These are phyloP conservation scores for Cladosporium sp. DNA, from an alignment of 2,329 filamentous ascomycete species.

Conservation along the genomic window DNA sequence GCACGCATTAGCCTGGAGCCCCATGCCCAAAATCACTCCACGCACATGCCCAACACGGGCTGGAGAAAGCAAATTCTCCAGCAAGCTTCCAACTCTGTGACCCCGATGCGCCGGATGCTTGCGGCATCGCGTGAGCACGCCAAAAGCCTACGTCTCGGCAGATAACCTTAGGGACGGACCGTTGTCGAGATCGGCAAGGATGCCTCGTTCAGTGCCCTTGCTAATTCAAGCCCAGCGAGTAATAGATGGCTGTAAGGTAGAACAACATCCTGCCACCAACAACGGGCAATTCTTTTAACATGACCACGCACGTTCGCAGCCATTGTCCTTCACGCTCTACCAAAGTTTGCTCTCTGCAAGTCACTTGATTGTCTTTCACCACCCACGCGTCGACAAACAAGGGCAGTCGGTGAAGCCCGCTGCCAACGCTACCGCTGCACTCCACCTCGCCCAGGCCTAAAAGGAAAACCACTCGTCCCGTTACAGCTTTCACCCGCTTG, in stretches of 20 bases:
- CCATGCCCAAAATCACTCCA: background rate
- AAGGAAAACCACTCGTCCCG: slow-evolving; percentile 2
- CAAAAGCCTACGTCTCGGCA: background rate
- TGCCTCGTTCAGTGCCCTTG: background rate
- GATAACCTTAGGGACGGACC: background rate
- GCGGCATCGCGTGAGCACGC: no score
- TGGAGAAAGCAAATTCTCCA: background rate
- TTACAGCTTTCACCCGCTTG: background rate
- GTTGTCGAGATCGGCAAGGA: background rate
- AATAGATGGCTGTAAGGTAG: background rate
- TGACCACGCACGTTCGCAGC: background rate
- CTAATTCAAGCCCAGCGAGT: no score
- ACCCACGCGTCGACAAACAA: background rate
- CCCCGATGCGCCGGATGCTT: no score
- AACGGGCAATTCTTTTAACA: background rate
- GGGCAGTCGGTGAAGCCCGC: slow-evolving; percentile 10
- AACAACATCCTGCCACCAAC: background rate
- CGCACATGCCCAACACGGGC: background rate
- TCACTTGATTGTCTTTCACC: background rate
- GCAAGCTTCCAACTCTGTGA: background rate
- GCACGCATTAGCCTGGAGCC: background rate
- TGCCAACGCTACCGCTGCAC: slow-evolving; percentile 2
- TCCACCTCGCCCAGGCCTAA: slow-evolving; percentile 9
- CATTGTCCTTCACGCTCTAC: slow-evolving; percentile 1
- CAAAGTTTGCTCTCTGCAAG: background rate